Evolutionary conservation across 352 stramenopile species (phyloP).

Genomic region (Pythium aphanidermatum): DNA sequence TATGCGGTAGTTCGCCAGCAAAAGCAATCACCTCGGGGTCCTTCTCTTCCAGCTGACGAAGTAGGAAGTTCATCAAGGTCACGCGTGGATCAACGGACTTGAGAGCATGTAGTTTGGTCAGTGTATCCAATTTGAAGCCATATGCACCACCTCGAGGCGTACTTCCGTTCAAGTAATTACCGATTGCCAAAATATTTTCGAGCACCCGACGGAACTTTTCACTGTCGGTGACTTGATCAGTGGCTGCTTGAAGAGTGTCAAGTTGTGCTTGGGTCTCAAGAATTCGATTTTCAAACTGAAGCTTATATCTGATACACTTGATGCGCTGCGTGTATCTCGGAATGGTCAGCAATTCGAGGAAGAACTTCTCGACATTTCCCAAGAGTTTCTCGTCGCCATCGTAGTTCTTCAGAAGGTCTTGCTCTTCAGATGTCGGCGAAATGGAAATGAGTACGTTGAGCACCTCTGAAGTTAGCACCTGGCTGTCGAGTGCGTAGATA

Average conservation of each 20-base stretch:
- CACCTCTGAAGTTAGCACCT: conserved; percentile 70
- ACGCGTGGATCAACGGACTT: conserved; percentile 77
- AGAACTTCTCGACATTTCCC: conserved; percentile 86
- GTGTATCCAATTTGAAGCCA: conserved; percentile 89
- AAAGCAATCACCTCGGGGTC: conserved; percentile 71
- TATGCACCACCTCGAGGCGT: conserved; percentile 85
- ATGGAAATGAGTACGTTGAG: conserved; percentile 86
- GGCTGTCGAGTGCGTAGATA: conserved; percentile 77
- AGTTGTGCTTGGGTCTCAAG: conserved; percentile 78
- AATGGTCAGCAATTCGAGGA: conserved; percentile 81
- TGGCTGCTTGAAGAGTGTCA: conserved; percentile 75
- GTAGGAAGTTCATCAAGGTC: conserved; percentile 78
- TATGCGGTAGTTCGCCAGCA: conserved; percentile 70
- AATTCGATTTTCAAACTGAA: conserved; percentile 83
- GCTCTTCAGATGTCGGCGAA: conserved; percentile 84
- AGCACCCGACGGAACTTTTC: conserved; percentile 75
- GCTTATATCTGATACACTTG: conserved; percentile 83
- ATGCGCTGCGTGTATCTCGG: conserved; percentile 84
- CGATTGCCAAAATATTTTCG: conserved; percentile 84
- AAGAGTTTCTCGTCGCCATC: conserved; percentile 82
- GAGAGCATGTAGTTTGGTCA: conserved; percentile 85
- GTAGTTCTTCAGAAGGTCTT: conserved; percentile 90
- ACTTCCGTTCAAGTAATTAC: conserved; percentile 91
- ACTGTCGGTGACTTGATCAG: conserved; percentile 74
- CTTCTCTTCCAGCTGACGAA: conserved; percentile 75